Percentiles rank a stretch among this genome's conserved stretches.
These are phyloP conservation scores for Penicillium parvum DNA, from an alignment of 495 filamentous ascomycete genomes.

Conservation along the genomic window DNA sequence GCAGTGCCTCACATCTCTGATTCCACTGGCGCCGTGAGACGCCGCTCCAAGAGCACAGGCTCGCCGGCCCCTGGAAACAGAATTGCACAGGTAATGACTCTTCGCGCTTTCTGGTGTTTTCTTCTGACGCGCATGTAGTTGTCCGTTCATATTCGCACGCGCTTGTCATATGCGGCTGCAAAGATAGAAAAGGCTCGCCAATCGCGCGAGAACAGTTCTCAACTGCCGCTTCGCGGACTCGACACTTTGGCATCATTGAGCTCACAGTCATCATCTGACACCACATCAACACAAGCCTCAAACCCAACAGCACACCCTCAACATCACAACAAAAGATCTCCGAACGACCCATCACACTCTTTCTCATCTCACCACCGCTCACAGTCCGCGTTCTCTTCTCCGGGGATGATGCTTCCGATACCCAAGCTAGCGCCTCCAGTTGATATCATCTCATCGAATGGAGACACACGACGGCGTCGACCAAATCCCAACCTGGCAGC, in stretches of 20 bases:
- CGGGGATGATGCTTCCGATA: constrained; percentile 15
- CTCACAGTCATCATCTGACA: constrained; percentile 4
- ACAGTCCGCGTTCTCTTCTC: constrained; percentile 19
- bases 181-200: constrained; percentile 88
- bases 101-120: constrained; percentile 13
- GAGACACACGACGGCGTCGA: constrained; percentile 27
- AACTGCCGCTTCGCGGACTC: constrained; percentile 65
- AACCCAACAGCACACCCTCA: constrained; percentile 11
- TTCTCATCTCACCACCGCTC: constrained; percentile 17
- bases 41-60: constrained; percentile 67
- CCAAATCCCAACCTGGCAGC: constrained; percentile 38
- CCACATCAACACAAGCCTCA: constrained; percentile 3
- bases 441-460: constrained; percentile 43
- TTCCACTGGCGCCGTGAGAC: constrained; percentile 23
- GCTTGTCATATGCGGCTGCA: constrained; percentile 82
- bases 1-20: constrained; percentile 29
- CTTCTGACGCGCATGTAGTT: constrained; percentile 45
- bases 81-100: constrained; percentile 64
- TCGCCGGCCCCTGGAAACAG: constrained; percentile 55
- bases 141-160: constrained; percentile 69
- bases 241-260: constrained; percentile 32
- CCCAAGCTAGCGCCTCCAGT: constrained; percentile 55
- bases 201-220: constrained; percentile 55
- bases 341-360: constrained; percentile 4
- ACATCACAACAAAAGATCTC: constrained; percentile 2